Evolutionary conservation across 1,139 yeast species (phyloP).

Genomic region (Yamadazyma oceani): DNA sequence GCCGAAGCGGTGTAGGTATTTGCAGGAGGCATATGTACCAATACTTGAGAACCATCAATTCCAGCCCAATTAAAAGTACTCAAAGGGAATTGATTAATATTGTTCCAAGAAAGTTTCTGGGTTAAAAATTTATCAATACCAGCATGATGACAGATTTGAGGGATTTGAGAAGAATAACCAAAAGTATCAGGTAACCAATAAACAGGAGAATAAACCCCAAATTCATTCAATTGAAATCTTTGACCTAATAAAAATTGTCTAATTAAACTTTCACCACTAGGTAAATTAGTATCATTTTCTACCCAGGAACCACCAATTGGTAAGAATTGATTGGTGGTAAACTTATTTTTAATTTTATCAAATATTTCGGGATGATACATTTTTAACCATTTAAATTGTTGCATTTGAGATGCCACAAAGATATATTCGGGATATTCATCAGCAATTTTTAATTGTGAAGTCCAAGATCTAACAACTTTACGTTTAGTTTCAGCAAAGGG

Average conservation of each 20-base stretch:
- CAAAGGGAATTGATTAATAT: slow-evolving; percentile 85
- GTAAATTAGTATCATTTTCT: slow-evolving; percentile 93
- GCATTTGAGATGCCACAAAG: slow-evolving; percentile 95
- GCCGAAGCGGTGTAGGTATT: slow-evolving; percentile 94
- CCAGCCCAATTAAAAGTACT: slow-evolving; percentile 95
- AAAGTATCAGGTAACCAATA: slow-evolving; percentile 98
- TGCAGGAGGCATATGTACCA: slow-evolving; percentile 97
- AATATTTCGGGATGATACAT: slow-evolving; percentile 83
- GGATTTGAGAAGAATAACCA: slow-evolving; percentile 93
- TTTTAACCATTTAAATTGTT: slow-evolving; percentile 90
- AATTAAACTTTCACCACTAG: slow-evolving; percentile 84
- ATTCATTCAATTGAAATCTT: slow-evolving; percentile 73
- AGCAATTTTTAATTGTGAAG: slow-evolving; percentile 82
- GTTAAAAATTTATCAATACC: slow-evolving; percentile 86
- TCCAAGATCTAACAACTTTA: slow-evolving; percentile 92
- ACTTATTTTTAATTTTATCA: slow-evolving; percentile 60
- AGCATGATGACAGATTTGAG: slow-evolving; percentile 84
- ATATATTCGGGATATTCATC: slow-evolving; percentile 90
- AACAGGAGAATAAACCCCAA: slow-evolving; percentile 70
- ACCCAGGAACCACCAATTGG: slow-evolving; percentile 99
- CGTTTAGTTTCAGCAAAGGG: slow-evolving; percentile 95
- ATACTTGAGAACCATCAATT: slow-evolving; percentile 86
- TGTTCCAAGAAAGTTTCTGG: slow-evolving; percentile 95
- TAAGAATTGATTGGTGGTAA: slow-evolving; percentile 70
- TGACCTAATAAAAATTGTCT: slow-evolving; percentile 92